Evolutionary conservation across 1,284 basidiomycete genomes (phyloP).

Genomic region (Clitocybe nebularis): DNA sequence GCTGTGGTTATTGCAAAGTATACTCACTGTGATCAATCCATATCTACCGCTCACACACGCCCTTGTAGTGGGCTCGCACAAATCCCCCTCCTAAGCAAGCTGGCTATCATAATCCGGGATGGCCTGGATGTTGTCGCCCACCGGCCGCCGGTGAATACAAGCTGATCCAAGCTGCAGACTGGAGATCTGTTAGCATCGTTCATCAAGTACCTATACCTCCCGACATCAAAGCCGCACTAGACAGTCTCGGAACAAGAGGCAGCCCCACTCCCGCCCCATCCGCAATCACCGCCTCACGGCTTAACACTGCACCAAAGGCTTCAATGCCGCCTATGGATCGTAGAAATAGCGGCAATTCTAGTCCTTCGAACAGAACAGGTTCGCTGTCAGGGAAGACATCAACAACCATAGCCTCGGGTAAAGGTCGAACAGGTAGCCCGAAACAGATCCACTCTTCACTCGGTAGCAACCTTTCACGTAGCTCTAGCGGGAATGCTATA

Average conservation of each 20-base stretch:
- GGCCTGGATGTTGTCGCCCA: constrained; percentile 80
- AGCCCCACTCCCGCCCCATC: constrained; percentile 21
- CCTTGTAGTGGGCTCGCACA: constrained; percentile 60
- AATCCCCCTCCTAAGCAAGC: constrained; percentile 49
- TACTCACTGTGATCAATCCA: constrained; percentile 19
- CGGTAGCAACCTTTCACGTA: constrained; percentile 34
- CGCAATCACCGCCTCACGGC: constrained; percentile 18
- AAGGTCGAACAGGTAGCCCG: constrained; percentile 45
- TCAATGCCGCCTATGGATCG: constrained; percentile 41
- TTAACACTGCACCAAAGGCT: constrained; percentile 22
- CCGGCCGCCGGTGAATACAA: constrained; percentile 55
- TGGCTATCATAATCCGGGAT: constrained; percentile 66
- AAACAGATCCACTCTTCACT: constrained; percentile 37
- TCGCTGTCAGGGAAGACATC: constrained; percentile 33
- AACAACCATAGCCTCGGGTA: constrained; percentile 26
- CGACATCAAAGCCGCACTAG: constrained; percentile 63
- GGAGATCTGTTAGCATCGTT: constrained; percentile 70
- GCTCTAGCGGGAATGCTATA: constrained; percentile 31
- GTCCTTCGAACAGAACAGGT: constrained; percentile 34
- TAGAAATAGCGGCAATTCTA: constrained; percentile 42
- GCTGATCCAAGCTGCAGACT: constrained; percentile 68
- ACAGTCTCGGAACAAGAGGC: constrained; percentile 40
- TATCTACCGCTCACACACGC: constrained; percentile 21
- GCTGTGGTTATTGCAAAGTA: constrained; percentile 84
- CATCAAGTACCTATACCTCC: constrained; percentile 66